Conservation (phyloP, 192 early-diverging fungal species). For the Chytriomyces confervae region DNA sequence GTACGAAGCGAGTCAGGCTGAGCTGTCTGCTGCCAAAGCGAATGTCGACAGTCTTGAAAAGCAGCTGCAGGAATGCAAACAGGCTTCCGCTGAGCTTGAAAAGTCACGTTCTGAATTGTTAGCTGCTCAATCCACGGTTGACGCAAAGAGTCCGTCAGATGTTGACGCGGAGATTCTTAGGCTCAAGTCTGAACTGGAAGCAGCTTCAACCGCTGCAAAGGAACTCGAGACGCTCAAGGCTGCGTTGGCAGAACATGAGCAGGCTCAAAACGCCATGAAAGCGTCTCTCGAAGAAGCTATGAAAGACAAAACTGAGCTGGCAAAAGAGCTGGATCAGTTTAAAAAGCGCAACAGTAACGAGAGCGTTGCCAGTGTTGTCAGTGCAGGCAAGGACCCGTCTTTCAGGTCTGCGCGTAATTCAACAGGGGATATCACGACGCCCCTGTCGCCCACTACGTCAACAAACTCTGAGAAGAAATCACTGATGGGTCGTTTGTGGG, state of each 20-base stretch:
- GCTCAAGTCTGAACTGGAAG: background rate
- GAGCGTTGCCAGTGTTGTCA: no score
- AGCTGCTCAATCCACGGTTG: background rate
- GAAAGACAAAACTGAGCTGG: slow-evolving; percentile 6
- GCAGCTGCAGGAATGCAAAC: background rate
- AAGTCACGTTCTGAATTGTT: background rate
- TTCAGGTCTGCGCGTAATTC: background rate
- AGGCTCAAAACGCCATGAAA: slow-evolving; percentile 1
- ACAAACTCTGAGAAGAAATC: background rate
- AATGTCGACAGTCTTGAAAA: slow-evolving; percentile 8
- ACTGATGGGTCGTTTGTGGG: background rate
- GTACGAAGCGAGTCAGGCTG: background rate
- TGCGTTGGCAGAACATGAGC: background rate
- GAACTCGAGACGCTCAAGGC: background rate
- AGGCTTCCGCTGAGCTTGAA: background rate
- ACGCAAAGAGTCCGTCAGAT: background rate
- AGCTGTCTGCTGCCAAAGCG: slow-evolving; percentile 1
- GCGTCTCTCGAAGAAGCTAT: background rate
- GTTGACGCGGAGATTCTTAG: background rate
- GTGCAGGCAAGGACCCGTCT: no score
- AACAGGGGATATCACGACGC: background rate
- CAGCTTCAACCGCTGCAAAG: background rate
- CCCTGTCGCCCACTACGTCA: background rate
- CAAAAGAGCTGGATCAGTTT: background rate
- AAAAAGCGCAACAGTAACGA: background rate